Conservation (phyloP, 2,329 filamentous ascomycete genomes). For the Penicillium hesseltinei region DNA sequence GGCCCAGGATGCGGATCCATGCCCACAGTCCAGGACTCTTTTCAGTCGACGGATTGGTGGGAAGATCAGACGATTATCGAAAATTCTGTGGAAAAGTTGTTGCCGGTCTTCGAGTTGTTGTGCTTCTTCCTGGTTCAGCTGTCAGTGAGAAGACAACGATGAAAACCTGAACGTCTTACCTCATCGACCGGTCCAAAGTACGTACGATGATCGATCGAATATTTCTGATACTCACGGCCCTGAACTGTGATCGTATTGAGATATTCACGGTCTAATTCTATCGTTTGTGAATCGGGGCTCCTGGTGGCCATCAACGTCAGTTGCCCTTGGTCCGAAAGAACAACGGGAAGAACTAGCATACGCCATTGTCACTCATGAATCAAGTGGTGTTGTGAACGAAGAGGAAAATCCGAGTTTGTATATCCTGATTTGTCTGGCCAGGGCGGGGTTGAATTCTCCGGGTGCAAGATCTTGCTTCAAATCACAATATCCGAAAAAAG, state of each 20-base stretch:
- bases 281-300: constrained; percentile 47
- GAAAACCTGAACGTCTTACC: constrained; percentile 47
- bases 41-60: constrained; percentile 60
- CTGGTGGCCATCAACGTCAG: constrained; percentile 34
- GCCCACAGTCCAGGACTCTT: constrained; percentile 69
- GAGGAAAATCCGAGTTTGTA: constrained; percentile 9
- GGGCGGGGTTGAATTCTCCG: constrained; percentile 20
- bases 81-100: constrained; percentile 60
- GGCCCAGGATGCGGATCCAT: constrained; percentile 70
- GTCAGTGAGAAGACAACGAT: constrained; percentile 15
- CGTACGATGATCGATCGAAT: constrained; percentile 62
- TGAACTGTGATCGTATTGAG: constrained; percentile 60
- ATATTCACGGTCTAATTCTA: constrained; percentile 56
- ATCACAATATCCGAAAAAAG: constrained; percentile 13
- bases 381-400: constrained; percentile 12
- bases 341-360: constrained; percentile 21
- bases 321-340: constrained; percentile 9
- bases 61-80: constrained; percentile 67
- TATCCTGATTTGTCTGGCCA: constrained; percentile 12
- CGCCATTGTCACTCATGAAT: constrained; percentile 28
- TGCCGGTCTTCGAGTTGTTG: constrained; percentile 65
- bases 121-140: constrained; percentile 59
- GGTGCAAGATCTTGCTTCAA: constrained; percentile 13
- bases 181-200: constrained; percentile 71
- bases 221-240: constrained; percentile 65